These are phyloP conservation scores for Termitomyces sp. DNA, from an alignment of 768 basidiomycete genomes.

Conservation along the genomic window DNA sequence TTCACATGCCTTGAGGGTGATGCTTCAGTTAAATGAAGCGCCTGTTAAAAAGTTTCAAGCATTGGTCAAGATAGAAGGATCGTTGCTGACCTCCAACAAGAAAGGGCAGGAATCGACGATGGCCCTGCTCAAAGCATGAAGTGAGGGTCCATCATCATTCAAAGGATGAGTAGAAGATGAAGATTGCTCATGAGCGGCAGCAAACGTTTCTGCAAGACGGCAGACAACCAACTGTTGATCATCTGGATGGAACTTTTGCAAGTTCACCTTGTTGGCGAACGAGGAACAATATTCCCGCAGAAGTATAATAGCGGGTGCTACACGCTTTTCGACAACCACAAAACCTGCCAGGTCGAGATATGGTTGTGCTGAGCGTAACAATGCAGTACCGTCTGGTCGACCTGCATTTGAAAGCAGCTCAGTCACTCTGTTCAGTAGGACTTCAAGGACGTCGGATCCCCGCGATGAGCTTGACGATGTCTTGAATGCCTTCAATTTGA, in stretches of 20 bases:
- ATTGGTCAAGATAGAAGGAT: background rate
- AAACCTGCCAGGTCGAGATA: conserved; percentile 43
- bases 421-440: conserved; percentile 14
- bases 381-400: conserved; percentile 18
- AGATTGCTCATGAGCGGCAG: conserved; percentile 27
- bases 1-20: conserved; percentile 24
- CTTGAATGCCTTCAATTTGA: conserved; percentile 41
- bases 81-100: conserved; percentile 39
- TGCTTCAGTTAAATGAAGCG: conserved; percentile 24
- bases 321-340: conserved; percentile 33
- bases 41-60: conserved; percentile 13
- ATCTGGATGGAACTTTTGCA: conserved; percentile 37
- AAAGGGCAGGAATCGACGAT: conserved; percentile 44
- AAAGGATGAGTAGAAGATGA: conserved; percentile 18
- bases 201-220: conserved; percentile 38
- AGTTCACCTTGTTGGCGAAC: conserved; percentile 37
- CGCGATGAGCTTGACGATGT: conserved; percentile 21
- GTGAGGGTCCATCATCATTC: conserved; percentile 18
- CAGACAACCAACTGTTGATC: conserved; percentile 41
- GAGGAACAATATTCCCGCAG: conserved; percentile 46
- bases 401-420: conserved; percentile 8
- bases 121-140: conserved; percentile 35
- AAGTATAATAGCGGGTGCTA: conserved; percentile 38
- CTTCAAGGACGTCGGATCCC: conserved; percentile 32
- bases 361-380: conserved; percentile 30